These are phyloP conservation scores for Circinella umbellata DNA, from an alignment of 371 early-diverging fungal genomes.

Conservation along the genomic window DNA sequence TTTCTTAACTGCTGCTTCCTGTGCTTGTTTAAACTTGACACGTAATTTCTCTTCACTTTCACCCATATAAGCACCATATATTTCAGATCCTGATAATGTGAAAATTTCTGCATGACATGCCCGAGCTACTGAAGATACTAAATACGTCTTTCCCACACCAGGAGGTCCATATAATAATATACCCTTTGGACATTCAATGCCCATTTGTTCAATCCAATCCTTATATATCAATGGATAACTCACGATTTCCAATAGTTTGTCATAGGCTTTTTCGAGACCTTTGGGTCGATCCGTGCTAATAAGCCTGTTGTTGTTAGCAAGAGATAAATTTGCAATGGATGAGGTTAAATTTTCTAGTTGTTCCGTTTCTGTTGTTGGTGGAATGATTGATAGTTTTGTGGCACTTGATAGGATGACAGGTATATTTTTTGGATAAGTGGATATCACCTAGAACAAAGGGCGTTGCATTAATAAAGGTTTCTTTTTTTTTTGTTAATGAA, in stretches of 20 bases:
- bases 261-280: constrained; percentile 54
- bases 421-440: constrained; percentile 29
- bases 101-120: constrained; percentile 67
- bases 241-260: constrained; percentile 76
- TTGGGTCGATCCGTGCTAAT: constrained; percentile 12
- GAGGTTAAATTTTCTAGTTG: constrained; percentile 4
- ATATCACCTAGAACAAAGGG: constrained; percentile 26
- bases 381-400: constrained; percentile 25
- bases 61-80: constrained; percentile 91
- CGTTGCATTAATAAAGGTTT: neutral
- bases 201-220: constrained; percentile 63
- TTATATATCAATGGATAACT: constrained; percentile 79
- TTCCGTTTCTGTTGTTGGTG: neutral
- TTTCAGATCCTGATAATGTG: constrained; percentile 85
- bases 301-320: neutral
- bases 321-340: constrained; percentile 13
- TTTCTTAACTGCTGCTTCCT: constrained; percentile 38
- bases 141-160: constrained; percentile 94
- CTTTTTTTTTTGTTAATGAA: neutral
- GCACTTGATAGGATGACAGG: constrained; percentile 30
- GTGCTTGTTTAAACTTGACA: constrained; percentile 84
- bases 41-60: constrained; percentile 94
- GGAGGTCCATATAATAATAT: constrained; percentile 93
- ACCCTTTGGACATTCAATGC: constrained; percentile 87
- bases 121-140: constrained; percentile 73